Evolutionary conservation across 768 basidiomycete species (phyloP), one percentile per base, ranked within the genome.

Genomic region (Psilocybe cubensis): DNA sequence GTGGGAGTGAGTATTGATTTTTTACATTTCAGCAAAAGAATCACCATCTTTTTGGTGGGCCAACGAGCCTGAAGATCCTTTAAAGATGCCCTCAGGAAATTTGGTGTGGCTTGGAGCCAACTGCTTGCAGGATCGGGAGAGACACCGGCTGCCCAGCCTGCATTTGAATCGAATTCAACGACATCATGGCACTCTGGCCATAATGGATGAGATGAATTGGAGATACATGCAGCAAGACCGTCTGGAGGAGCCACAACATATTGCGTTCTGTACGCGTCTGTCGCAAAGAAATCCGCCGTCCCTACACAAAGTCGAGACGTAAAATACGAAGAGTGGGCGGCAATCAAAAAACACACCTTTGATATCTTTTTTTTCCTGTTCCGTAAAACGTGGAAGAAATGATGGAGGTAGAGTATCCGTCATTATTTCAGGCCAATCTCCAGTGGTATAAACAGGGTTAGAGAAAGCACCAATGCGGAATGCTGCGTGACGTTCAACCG

Each of bases 251-350:
- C 81, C 14, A 72, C 58, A 29, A 79, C 63, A 60, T 63, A 80
- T 31, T 72, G 73, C 1, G 73, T 74, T 14, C 78, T 71, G 45
- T 82, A 82, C 1, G 78, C 68, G 52, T 83, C 82, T 21, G 80
- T 82, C 11, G 81, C 82, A 58, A 76, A 83, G 61, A 83, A 84
- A 60, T 84, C 82, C 4, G 80, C 80, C 2, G 78, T 75, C 6
- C 81, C 79, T 78, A 48, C 12, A 41, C 28, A 28, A 27, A 23
- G 28, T 38, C 6, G 29, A 33, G 52, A 20, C 5, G 53, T 23
- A 17, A 49, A n/a, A 10, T 20, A 29, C 18, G 31, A 57, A 49
- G 24, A 17, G 25, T 7, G 20, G 38, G 9, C 6, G 3, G 17
- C 35, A 57, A 48, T 21, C 10, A 48, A 20, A 7, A 7, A 54